Evolutionary conservation across 306 rosid genomes (phyloP).

Genomic region (Herpetospermum pedunculosum): DNA sequence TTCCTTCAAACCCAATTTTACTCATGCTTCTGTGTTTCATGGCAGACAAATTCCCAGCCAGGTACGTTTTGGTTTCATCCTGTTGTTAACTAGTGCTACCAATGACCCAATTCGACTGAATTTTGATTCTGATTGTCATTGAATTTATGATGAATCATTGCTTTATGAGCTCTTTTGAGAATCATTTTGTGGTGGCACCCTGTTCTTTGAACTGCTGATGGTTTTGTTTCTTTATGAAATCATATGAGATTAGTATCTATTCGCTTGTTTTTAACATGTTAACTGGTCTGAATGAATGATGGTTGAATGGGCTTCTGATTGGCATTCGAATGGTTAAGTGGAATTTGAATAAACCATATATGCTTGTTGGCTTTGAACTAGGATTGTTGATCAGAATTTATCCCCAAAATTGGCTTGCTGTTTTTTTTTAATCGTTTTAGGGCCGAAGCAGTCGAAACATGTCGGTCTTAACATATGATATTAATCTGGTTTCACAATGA

Average conservation of each 20-base stretch:
- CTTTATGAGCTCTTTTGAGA: not conserved
- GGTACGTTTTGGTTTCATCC: constrained; percentile 29
- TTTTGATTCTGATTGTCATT: not conserved
- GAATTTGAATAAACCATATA: not conserved
- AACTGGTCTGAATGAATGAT: not conserved
- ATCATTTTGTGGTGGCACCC: not conserved
- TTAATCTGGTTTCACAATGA: not conserved
- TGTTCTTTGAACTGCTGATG: not conserved
- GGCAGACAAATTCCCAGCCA: constrained; percentile 84
- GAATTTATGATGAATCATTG: not conserved
- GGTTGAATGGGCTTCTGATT: not conserved
- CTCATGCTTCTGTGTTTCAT: constrained; percentile 46
- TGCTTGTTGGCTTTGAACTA: not conserved
- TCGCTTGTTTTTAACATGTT: not conserved
- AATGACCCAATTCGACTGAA: not conserved
- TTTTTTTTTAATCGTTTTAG: not conserved
- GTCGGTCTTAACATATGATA: not conserved
- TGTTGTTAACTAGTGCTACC: not conserved
- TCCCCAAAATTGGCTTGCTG: not conserved
- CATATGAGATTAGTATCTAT: not conserved
- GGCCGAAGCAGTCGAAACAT: not conserved
- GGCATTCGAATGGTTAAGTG: not conserved
- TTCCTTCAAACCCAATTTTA: constrained; percentile 46
- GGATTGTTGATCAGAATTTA: not conserved
- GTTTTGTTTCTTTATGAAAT: not conserved